phyloP scores from a whole-genome alignment of 441 rosid genomes.

The Biscutella auriculata region DNA sequence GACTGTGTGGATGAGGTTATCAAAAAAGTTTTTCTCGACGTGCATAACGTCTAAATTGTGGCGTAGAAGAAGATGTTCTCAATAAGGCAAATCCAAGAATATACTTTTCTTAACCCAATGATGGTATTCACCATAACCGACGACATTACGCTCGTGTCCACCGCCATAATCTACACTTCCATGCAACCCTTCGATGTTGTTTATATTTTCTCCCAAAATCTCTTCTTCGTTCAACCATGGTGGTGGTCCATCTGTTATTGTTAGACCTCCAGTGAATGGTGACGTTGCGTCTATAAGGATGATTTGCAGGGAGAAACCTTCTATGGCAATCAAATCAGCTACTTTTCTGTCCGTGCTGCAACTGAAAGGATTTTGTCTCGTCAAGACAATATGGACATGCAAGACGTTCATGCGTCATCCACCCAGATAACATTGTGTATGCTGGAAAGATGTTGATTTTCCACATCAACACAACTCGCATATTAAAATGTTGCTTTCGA shows the following conservation, averaged over 20 bases:
- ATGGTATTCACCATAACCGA: not conserved
- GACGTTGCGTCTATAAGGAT: not conserved
- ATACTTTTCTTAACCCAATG: not conserved
- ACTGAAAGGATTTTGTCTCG: not conserved
- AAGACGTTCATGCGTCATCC: not conserved
- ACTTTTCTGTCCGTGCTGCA: not conserved
- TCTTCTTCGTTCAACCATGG: not conserved
- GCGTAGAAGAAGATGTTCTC: not conserved
- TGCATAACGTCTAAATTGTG: not conserved
- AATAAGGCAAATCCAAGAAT: not conserved
- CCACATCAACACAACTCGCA: not conserved
- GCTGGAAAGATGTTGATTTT: not conserved
- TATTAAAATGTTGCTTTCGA: not conserved
- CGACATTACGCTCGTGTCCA: not conserved
- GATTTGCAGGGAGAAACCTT: not conserved
- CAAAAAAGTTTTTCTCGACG: not conserved
- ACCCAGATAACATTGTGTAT: not conserved
- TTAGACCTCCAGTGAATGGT: not conserved
- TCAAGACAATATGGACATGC: not conserved
- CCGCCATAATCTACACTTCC: not conserved
- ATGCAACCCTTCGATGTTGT: not conserved
- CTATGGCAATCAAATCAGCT: no score
- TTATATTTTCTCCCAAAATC: not conserved
- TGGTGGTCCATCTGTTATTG: not conserved
- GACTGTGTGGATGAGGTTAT: not conserved